Base-by-base conservation (phyloP, 495 filamentous ascomycete species). In the Penicillium steckii region DNA sequence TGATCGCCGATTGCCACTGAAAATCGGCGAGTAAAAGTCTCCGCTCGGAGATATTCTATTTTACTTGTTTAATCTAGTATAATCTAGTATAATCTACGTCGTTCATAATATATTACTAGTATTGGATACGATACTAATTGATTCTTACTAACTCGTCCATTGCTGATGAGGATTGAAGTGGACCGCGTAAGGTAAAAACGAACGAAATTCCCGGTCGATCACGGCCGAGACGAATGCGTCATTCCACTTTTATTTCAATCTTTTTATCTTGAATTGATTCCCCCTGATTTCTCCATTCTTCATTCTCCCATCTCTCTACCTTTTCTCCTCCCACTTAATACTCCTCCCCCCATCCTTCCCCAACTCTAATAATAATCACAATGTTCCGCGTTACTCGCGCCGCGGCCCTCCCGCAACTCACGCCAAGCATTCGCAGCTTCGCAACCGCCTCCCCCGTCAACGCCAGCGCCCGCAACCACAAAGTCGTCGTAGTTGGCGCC, bases 401-500 rank as follows among this genome's bases (percentile, higher is more conserved):
- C 25, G 59, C 56, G 35, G 41, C 49, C 42, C 51, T 53, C 46
- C 55, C 55, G 35, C 57, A 55, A 19, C 50, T 48, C 19, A 56
- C 55, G 52, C 50, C 50, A 30, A 51, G 53, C 47, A 48, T 52
- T 47, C 62, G 67, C 25, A 56, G 33, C 18, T 68, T 76, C 44
- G 76, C 77, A 22, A 77, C 73, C 12, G 68, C 68, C 42, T 64
- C 75, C 8, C 72, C 73, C 1, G 72, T 69, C 25, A 64, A 32
- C 38, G 44, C 66, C 8, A n/a, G n/a, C n/a, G 52, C 67, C 17
- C 66, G 68, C 44, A 74, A 74, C 53, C 85, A 88, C 72, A 82
- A 78, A 48, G 72, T 88, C 18, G 82, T 87, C 23, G 77, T 87
- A 7, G 74, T 88, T 37, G 85, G 85, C 48, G 84, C 78, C 38